These are phyloP conservation scores for Ostreobium quekettii DNA, from an alignment of 139 green algal genomes.

Conservation along the genomic window DNA sequence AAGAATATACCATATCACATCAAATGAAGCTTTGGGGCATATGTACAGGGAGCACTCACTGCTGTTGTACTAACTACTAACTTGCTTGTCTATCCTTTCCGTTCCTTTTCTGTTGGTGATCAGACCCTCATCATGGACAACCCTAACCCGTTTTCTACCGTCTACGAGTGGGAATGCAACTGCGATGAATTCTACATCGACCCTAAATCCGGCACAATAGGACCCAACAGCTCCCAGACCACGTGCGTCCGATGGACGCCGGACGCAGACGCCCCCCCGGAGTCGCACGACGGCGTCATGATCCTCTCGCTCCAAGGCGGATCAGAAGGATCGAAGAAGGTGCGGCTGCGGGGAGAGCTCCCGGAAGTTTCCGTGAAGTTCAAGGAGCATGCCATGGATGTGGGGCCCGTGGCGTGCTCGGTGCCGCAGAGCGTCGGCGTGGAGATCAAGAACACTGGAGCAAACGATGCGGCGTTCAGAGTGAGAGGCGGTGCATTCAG, in stretches of 20 bases:
- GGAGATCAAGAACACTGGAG: neutral
- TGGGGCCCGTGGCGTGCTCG: conserved; percentile 8
- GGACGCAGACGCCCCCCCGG: neutral
- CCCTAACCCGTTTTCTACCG: neutral
- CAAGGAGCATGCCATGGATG: neutral
- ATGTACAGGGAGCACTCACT: too few species aligned
- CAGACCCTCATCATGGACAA: neutral
- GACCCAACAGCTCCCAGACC: neutral
- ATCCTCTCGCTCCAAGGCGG: neutral
- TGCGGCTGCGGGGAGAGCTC: conserved; percentile 16
- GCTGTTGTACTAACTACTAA: too few species aligned
- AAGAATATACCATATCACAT: too few species aligned
- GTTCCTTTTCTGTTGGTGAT: neutral
- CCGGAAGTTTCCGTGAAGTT: conserved; percentile 13
- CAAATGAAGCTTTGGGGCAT: too few species aligned
- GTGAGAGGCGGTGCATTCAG: neutral
- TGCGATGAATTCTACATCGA: neutral
- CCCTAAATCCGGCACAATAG: neutral
- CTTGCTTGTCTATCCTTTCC: too few species aligned
- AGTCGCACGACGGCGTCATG: neutral
- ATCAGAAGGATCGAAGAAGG: conserved; percentile 7
- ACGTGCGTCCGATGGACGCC: conserved; percentile 12
- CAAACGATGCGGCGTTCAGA: neutral
- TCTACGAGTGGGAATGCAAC: neutral
- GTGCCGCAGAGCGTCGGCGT: neutral